Conservation (phyloP, 2,329 filamentous ascomycete species). For the Ophiosphaerella herpotricha region DNA sequence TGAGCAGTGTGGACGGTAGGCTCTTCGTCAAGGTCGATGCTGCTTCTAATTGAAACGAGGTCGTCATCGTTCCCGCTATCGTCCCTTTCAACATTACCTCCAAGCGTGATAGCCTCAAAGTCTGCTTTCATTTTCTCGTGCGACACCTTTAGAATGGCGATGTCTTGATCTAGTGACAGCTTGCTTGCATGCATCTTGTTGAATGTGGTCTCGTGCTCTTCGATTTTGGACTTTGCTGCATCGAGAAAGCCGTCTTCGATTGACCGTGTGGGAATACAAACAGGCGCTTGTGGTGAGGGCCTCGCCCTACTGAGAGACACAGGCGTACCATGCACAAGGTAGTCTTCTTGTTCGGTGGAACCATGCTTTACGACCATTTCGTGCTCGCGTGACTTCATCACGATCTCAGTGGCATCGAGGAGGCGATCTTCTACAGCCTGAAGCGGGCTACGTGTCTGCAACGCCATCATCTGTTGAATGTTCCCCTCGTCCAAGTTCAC, state of each 20-base stretch:
- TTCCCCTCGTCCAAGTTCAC: slow-evolving; percentile 1
- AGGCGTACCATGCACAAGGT: background rate
- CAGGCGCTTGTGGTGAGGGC: background rate
- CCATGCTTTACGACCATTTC: background rate
- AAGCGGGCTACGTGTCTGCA: slow-evolving; percentile 22
- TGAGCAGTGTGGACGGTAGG: slow-evolving; percentile 19
- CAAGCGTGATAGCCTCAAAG: background rate
- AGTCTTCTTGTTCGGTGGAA: background rate
- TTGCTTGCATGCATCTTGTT: slow-evolving; percentile 9
- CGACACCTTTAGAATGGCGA: slow-evolving; percentile 13
- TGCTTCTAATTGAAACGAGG: slow-evolving; percentile 15
- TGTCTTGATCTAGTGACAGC: background rate
- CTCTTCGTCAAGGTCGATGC: slow-evolving; percentile 27
- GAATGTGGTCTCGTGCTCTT: too few species aligned
- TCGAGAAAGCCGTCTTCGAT: too few species aligned
- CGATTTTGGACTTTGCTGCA: too few species aligned
- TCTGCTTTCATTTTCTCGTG: slow-evolving; percentile 18
- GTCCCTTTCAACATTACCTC: background rate
- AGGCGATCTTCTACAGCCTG: slow-evolving; percentile 27
- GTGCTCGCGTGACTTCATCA: slow-evolving; percentile 5
- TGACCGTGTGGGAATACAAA: background rate
- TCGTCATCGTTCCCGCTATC: slow-evolving; percentile 13
- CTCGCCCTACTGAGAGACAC: background rate
- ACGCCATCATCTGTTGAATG: background rate
- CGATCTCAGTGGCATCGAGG: slow-evolving; percentile 22